phyloP scores from a whole-genome alignment of 495 filamentous ascomycete species.

The Neurospora sp. region DNA sequence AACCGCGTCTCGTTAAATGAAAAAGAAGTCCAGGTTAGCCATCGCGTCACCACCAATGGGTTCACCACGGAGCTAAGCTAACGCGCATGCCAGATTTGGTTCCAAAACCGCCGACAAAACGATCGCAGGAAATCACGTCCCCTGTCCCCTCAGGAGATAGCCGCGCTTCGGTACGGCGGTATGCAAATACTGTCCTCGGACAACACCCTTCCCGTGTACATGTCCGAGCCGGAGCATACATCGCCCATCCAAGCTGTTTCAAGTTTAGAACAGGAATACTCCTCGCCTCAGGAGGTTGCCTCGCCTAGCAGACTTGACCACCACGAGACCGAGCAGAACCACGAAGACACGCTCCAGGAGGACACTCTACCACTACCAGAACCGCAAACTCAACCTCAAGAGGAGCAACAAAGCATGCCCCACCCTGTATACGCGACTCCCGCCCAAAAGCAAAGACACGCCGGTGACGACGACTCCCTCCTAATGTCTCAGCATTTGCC shows the following conservation, averaged over 20 bases:
- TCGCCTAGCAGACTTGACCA: neutral
- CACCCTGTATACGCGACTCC: constrained; percentile 3
- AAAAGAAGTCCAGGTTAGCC: constrained; percentile 90
- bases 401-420: neutral
- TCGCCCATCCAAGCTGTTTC: constrained; percentile 14
- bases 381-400: neutral
- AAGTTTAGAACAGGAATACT: constrained; percentile 1
- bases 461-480: neutral
- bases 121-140: constrained; percentile 85
- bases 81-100: constrained; percentile 71
- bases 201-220: constrained; percentile 12
- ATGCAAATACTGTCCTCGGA: constrained; percentile 43
- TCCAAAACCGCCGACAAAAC: constrained; percentile 94
- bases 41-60: neutral
- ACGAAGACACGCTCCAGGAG: neutral
- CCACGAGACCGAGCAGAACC: constrained; percentile 4
- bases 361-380: neutral
- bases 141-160: constrained; percentile 70
- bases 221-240: constrained; percentile 6
- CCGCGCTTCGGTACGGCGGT: constrained; percentile 46
- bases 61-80: neutral
- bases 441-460: constrained; percentile 1
- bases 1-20: constrained; percentile 81
- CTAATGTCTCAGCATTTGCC: constrained; percentile 21
- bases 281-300: constrained; percentile 4